Conservation (phyloP, 2,329 filamentous ascomycete genomes). For the Ceratocystis albifundus region DNA sequence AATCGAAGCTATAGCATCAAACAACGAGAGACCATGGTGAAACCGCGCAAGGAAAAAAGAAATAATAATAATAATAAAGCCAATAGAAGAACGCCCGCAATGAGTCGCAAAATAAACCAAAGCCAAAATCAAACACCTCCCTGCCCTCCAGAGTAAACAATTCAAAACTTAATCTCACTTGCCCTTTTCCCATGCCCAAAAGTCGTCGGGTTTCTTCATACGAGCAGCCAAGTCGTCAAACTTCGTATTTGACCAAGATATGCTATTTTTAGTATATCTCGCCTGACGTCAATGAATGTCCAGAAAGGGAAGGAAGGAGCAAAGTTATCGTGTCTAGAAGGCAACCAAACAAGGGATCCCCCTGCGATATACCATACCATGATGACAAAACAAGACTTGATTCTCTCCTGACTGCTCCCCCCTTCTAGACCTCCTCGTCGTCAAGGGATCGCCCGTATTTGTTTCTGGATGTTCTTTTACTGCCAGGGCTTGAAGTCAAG, state of each 20-base stretch:
- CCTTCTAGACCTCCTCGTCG: not conserved
- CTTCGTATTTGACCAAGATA: slow-evolving; percentile 2
- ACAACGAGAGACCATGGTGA: slow-evolving; percentile 7
- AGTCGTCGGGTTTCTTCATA: too few species aligned
- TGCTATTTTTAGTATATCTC: slow-evolving; percentile 3
- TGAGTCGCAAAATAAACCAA: slow-evolving; percentile 18
- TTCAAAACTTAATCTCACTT: slow-evolving; percentile 1
- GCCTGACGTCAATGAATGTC: not conserved
- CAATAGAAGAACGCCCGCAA: slow-evolving; percentile 13
- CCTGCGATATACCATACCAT: not conserved
- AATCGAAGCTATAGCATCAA: not conserved
- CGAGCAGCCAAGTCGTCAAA: not conserved
- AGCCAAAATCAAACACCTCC: slow-evolving; percentile 14
- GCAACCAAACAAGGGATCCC: not conserved
- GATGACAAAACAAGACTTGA: not conserved
- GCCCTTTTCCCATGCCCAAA: not conserved
- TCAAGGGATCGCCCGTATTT: not conserved
- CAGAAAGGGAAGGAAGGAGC: not conserved
- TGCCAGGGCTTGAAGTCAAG: too few species aligned
- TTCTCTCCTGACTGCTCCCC: not conserved
- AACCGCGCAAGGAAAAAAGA: not conserved
- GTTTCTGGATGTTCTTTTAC: not conserved
- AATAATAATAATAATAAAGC: too few species aligned
- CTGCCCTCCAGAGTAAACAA: slow-evolving; percentile 18
- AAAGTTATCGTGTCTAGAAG: not conserved